These are phyloP conservation scores for Anacardium occidentale DNA, from an alignment of 345 rosid species.

Conservation along the genomic window DNA sequence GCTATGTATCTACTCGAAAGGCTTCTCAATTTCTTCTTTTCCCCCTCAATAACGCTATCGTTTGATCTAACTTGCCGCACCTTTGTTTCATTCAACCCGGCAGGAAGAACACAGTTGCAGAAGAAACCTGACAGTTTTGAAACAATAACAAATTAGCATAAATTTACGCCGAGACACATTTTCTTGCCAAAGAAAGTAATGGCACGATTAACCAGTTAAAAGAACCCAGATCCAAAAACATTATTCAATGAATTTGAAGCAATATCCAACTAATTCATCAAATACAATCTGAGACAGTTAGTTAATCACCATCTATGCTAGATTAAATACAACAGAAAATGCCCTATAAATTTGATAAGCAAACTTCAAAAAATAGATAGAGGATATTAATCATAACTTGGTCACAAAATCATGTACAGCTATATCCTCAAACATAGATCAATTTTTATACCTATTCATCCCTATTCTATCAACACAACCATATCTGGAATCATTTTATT, in stretches of 20 bases:
- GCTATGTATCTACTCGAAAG: constrained; percentile 55
- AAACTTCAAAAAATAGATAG: neutral
- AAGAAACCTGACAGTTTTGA: constrained; percentile 51
- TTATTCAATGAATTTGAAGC: neutral
- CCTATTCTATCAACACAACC: neutral
- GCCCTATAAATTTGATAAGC: neutral
- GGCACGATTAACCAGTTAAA: neutral
- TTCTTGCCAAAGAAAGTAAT: neutral
- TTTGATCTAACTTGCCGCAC: constrained; percentile 54
- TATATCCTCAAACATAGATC: neutral
- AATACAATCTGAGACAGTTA: neutral
- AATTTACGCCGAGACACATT: neutral
- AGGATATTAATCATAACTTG: no score
- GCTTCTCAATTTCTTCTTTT: constrained; percentile 76
- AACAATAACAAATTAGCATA: neutral
- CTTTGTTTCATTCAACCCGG: constrained; percentile 67
- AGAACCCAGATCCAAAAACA: neutral
- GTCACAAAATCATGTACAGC: neutral
- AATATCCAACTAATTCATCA: neutral
- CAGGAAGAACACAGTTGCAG: constrained; percentile 93
- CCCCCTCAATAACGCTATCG: constrained; percentile 35
- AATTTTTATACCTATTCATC: neutral
- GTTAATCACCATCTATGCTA: neutral
- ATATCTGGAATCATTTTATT: neutral
- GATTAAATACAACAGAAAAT: neutral